phyloP scores from a whole-genome alignment of 495 filamentous ascomycete species.

The Daldinia caldariorum region DNA sequence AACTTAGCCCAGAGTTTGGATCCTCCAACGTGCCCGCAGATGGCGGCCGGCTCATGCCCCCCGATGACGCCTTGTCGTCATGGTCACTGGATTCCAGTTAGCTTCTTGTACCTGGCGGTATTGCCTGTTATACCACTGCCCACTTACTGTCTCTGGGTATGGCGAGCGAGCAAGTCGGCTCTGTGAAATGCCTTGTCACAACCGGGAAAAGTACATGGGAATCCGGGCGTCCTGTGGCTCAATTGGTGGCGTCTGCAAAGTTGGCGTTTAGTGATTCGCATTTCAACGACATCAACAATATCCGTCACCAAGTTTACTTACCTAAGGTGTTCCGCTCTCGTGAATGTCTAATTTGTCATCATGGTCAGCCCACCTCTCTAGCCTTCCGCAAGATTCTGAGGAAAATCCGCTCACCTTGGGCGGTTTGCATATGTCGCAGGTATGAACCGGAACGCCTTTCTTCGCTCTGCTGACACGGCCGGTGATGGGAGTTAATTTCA shows the following conservation, averaged over 20 bases:
- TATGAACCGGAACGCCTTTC: slow-evolving; percentile 83
- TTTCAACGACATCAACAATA: slow-evolving; percentile 8
- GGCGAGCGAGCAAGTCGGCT: slow-evolving; percentile 78
- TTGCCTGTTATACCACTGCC: not conserved
- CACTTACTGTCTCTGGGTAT: slow-evolving; percentile 84
- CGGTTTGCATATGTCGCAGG: slow-evolving; percentile 71
- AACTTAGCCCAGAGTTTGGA: slow-evolving; percentile 21
- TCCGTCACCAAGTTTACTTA: slow-evolving; percentile 47
- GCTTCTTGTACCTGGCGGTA: not conserved
- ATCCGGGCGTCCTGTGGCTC: slow-evolving; percentile 79
- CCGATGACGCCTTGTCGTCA: slow-evolving; percentile 48
- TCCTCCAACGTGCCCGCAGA: slow-evolving; percentile 29
- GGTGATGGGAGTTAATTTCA: slow-evolving; percentile 74
- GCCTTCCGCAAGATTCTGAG: slow-evolving; percentile 5
- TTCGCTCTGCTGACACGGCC: slow-evolving; percentile 82
- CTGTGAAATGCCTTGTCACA: slow-evolving; percentile 75
- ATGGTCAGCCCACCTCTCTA: slow-evolving; percentile 36
- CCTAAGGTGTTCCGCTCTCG: slow-evolving; percentile 87
- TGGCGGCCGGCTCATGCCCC: slow-evolving; percentile 37
- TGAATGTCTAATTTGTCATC: slow-evolving; percentile 68
- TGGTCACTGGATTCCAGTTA: slow-evolving; percentile 47
- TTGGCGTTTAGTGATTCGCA: slow-evolving; percentile 33
- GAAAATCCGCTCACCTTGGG: slow-evolving; percentile 63
- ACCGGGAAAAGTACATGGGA: slow-evolving; percentile 69
- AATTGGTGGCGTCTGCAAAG: slow-evolving; percentile 81